Base-by-base conservation (phyloP, 805 yeast genomes). In the Gaillardinia entomophila region DNA sequence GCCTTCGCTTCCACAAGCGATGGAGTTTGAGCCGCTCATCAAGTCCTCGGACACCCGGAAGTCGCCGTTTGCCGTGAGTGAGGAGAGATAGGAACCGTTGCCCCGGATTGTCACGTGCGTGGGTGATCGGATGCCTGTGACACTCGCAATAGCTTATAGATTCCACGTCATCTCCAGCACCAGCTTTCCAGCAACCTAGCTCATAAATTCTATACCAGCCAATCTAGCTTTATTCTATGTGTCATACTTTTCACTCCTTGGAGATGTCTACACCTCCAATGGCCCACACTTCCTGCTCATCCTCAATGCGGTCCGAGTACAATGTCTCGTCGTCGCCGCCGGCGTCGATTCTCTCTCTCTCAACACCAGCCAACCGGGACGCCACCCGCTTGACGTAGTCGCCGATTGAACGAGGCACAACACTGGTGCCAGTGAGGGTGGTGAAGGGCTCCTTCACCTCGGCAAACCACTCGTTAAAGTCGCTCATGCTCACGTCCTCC, bases 351-450 rank as follows among this genome's bases (percentile, higher is more conserved):
- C 95, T 76, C 48, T 88, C 97, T 49, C 90, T 73, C 52, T 88
- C 96, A 29, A 86, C 88, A 16, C 66, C 68, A 0, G 96, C 97
- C 46, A 90, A 74, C 55, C 97, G 73, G 30, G 69, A 55, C n/a
- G 83, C 97, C 18, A 90, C 96, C 59, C 98, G 77, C 62, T 77
- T 83, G 2, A 94, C 82, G 57, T 86, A 90, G 49, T 90, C 98
- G 16, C 82, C 76, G 41, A 90, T 71, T 0, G 96, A 83, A 57
- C 97, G 75, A 24, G 77, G 51, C 46, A 70, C 82, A 23, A 83
- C 49, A 1, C 41, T 35, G 2, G 66, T 48, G n/a, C 77, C 77
- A 6, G 68, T 65, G 8, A 62, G 66, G 6, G 69, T 61, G 18
- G 64, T 55, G 8, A 64, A 54, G 16, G 51, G 59, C 7, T 46